These are phyloP conservation scores for Scheffersomyces parashehatae DNA, from an alignment of 1,139 yeast genomes.

Conservation along the genomic window DNA sequence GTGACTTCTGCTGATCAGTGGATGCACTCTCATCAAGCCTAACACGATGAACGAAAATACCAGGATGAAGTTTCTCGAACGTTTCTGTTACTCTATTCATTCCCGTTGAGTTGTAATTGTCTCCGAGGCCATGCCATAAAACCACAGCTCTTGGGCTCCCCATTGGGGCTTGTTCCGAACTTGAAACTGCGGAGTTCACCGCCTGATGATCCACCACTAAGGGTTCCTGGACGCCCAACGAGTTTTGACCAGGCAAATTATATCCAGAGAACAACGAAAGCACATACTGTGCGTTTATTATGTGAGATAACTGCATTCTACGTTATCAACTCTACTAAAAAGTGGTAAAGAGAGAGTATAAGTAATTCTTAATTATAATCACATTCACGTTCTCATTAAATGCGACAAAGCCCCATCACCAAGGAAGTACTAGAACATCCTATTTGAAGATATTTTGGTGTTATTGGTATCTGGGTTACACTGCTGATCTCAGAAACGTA, in stretches of 20 bases:
- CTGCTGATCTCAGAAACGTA: too few species aligned
- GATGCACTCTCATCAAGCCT: constrained; percentile 49
- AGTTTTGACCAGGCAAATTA: not conserved
- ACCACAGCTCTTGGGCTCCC: constrained; percentile 51
- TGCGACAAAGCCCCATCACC: too few species aligned
- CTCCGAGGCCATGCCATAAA: constrained; percentile 87
- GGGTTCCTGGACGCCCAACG: constrained; percentile 4
- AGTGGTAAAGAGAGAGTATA: too few species aligned
- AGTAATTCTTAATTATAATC: too few species aligned
- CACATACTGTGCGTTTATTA: not conserved
- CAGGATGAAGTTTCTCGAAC: constrained; percentile 50
- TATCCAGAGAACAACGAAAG: not conserved
- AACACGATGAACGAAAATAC: constrained; percentile 53
- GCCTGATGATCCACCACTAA: too few species aligned
- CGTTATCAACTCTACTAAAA: too few species aligned
- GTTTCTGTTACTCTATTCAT: constrained; percentile 49
- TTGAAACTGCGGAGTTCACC: too few species aligned
- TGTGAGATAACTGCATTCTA: not conserved
- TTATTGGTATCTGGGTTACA: too few species aligned
- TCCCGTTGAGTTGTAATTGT: constrained; percentile 64
- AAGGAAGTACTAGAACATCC: too few species aligned
- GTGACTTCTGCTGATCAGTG: constrained; percentile 54
- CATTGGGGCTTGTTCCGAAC: constrained; percentile 5
- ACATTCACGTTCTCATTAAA: too few species aligned
- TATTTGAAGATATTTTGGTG: too few species aligned